Conservation (phyloP, 2,329 filamentous ascomycete genomes). For the Fonsecaea nubica region DNA sequence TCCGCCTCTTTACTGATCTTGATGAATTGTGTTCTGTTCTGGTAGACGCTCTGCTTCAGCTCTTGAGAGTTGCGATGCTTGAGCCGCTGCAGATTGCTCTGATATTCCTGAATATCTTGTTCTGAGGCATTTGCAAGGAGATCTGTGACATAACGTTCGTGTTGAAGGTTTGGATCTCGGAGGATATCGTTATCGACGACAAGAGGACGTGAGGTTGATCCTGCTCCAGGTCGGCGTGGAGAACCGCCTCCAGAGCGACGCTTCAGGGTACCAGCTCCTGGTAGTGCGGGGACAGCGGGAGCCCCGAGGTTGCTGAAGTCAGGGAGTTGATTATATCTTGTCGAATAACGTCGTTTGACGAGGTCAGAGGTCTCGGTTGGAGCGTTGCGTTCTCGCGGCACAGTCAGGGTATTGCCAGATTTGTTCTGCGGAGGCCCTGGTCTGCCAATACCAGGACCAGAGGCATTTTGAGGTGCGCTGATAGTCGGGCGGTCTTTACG, state of each 20-base stretch:
- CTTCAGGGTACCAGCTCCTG: slow-evolving; percentile 60
- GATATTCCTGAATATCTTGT: slow-evolving; percentile 82
- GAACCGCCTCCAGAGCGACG: slow-evolving; percentile 53
- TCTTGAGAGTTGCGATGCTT: slow-evolving; percentile 81
- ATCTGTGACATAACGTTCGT: slow-evolving; percentile 74
- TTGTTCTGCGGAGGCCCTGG: slow-evolving; percentile 42
- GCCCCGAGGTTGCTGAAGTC: slow-evolving; percentile 71
- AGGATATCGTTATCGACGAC: slow-evolving; percentile 78
- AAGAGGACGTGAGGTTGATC: slow-evolving; percentile 62
- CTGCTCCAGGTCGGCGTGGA: slow-evolving; percentile 61
- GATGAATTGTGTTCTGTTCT: slow-evolving; percentile 97
- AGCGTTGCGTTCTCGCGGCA: slow-evolving; percentile 46
- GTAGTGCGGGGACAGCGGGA: slow-evolving; percentile 70
- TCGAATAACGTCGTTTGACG: slow-evolving; percentile 93
- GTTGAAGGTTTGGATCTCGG: slow-evolving; percentile 76
- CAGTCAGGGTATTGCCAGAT: slow-evolving; percentile 46
- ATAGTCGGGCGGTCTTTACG: slow-evolving; percentile 62
- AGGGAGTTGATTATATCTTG: slow-evolving; percentile 81
- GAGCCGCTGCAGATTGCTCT: slow-evolving; percentile 74
- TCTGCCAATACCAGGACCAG: slow-evolving; percentile 42
- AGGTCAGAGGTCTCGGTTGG: slow-evolving; percentile 69
- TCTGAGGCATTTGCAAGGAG: slow-evolving; percentile 85
- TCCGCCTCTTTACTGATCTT: slow-evolving; percentile 99
- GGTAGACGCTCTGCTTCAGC: slow-evolving; percentile 92
- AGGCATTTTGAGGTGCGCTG: slow-evolving; percentile 61